Base-by-base conservation (phyloP, 2,329 filamentous ascomycete species). In the Rasamsonia emersonii region DNA sequence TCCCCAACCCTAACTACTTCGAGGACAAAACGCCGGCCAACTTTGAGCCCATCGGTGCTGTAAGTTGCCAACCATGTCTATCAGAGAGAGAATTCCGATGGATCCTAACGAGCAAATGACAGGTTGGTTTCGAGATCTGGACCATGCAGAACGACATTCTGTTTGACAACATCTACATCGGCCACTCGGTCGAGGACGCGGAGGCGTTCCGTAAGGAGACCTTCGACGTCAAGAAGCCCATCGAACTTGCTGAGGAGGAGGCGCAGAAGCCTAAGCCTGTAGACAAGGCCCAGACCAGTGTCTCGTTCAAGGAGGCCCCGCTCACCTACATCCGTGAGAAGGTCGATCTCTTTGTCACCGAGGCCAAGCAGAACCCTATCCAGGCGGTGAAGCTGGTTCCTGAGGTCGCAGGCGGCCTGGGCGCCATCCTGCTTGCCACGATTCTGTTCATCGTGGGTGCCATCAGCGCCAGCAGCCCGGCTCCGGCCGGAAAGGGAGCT, bases 141-240 rank as follows among this genome's bases (percentile, higher is more conserved):
- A 96, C 91, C 53, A 98, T 98, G 91, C 89, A 95, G 69, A 93
- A 79, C 62, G 83, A 95, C 58, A 96, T 98, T 51, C 81, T 95
- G 53, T 96, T 98, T 54, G 86, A 96, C 77, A 98, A 98, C 79
- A 93, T 98, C 73, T 98, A 96, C 77, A 86, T 98, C 60, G 91
- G 91, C 43, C 91, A 98, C 78, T 96, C 89, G 13, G 62, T 91
- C 48, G 86, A 86, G 56, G 91, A 98, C 48, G 91, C 91, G 41
- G 78, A 82, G 63, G 82, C 88, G 68, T 72, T 98, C 55, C 82
- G 86, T 51, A 73, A 82, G 44, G 85, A 94, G 74, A 85, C 86
- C 34, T 98, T 88, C 62, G 80, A 85, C 55, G 66, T 86, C 67
- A 98, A 98, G 83, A 73, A 79, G 60, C 70, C 78, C 35, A 68